phyloP scores from a whole-genome alignment of 192 early-diverging fungal species.

The Lunasporangiospora selenospora region DNA sequence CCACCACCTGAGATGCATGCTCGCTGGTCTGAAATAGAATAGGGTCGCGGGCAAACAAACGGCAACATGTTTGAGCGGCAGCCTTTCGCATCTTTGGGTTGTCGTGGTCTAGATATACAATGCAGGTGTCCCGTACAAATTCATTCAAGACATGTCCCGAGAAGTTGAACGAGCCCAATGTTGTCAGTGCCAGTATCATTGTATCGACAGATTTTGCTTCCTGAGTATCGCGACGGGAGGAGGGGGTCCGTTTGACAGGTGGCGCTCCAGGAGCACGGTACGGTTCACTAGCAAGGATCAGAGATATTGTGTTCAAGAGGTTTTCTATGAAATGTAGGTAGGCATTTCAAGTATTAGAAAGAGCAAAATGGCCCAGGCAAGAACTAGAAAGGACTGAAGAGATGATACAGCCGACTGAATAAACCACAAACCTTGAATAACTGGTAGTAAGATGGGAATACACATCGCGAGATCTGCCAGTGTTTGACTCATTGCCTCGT shows the following conservation, averaged over 20 bases:
- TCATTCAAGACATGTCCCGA: slow-evolving; percentile 81
- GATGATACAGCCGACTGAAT: no score
- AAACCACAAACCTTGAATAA: slow-evolving; percentile 87
- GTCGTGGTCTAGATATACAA: slow-evolving; percentile 83
- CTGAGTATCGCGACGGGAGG: slow-evolving; percentile 4
- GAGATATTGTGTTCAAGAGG: slow-evolving; percentile 85
- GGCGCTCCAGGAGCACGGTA: slow-evolving; percentile 79
- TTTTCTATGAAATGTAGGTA: slow-evolving; percentile 58
- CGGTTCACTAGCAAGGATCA: slow-evolving; percentile 78
- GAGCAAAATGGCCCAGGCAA: background rate
- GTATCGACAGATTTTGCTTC: slow-evolving; percentile 73
- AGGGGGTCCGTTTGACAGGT: slow-evolving; percentile 23
- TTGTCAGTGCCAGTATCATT: slow-evolving; percentile 81
- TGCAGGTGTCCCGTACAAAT: slow-evolving; percentile 84
- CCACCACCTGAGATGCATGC: slow-evolving; percentile 82
- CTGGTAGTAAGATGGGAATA: slow-evolving; percentile 80
- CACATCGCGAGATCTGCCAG: slow-evolving; percentile 78
- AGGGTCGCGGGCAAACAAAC: slow-evolving; percentile 80
- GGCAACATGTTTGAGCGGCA: slow-evolving; percentile 85
- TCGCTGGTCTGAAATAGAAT: slow-evolving; percentile 77
- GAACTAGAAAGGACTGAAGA: no score
- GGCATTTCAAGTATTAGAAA: background rate
- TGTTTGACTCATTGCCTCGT: slow-evolving; percentile 76
- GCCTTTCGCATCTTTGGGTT: slow-evolving; percentile 79
- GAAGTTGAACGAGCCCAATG: slow-evolving; percentile 89